phyloP scores from a whole-genome alignment of 352 stramenopile genomes.

The Thraustochytrium striatum region DNA sequence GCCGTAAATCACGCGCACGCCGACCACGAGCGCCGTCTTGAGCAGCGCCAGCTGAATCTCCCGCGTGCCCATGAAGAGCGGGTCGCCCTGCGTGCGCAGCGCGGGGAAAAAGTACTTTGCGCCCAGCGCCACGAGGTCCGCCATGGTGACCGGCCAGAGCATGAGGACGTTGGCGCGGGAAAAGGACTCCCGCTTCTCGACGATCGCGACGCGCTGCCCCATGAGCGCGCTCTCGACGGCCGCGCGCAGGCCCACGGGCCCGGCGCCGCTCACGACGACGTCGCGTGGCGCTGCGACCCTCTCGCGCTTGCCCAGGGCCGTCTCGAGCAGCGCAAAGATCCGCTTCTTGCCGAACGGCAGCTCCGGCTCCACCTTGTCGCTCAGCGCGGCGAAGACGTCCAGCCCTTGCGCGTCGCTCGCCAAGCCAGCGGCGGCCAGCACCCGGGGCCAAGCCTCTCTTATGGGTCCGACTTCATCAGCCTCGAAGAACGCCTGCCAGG shows the following conservation, averaged over 20 bases:
- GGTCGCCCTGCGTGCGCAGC: constrained; percentile 63
- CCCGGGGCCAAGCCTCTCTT: neutral
- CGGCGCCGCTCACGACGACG: constrained; percentile 69
- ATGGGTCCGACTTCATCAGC: neutral
- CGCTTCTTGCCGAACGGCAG: neutral
- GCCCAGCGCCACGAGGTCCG: constrained; percentile 69
- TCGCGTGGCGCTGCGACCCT: constrained; percentile 33
- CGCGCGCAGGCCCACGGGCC: constrained; percentile 67
- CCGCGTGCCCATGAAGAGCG: constrained; percentile 76
- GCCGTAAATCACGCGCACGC: constrained; percentile 56
- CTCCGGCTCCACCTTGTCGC: neutral
- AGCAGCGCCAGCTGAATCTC: constrained; percentile 74
- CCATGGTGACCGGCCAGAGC: constrained; percentile 73
- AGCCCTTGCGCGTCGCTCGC: neutral
- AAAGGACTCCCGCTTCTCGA: constrained; percentile 74
- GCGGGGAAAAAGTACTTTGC: constrained; percentile 68
- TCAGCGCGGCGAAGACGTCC: neutral
- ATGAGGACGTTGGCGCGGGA: constrained; percentile 75
- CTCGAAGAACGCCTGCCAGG: neutral
- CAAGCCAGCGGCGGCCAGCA: neutral
- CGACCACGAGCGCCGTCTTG: constrained; percentile 69
- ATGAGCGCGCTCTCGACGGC: constrained; percentile 69
- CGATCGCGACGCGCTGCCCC: constrained; percentile 66
- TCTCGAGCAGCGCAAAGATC: neutral
- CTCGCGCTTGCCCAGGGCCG: neutral